phyloP scores from a whole-genome alignment of 2,329 filamentous ascomycete species.

The Cytospora schulzeri region DNA sequence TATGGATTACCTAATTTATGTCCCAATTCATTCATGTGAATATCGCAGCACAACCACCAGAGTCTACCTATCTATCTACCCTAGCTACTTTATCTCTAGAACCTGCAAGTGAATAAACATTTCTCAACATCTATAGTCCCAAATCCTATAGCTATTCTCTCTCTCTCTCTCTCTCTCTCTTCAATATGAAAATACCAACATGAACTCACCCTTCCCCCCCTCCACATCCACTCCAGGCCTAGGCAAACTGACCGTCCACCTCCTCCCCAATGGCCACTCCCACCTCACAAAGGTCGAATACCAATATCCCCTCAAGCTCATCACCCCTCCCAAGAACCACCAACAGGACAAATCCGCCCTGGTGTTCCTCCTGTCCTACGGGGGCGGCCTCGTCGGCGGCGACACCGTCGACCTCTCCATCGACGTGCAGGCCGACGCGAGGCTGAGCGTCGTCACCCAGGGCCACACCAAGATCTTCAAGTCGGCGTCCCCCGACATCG shows the following conservation, averaged over 20 bases:
- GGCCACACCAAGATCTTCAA: constrained; percentile 98
- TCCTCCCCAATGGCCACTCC: constrained; percentile 71
- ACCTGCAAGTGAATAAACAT: background rate
- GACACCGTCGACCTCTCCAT: constrained; percentile 78
- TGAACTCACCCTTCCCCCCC: constrained; percentile 74
- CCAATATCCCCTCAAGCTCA: constrained; percentile 93
- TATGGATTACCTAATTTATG: constrained; percentile 4
- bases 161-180: background rate
- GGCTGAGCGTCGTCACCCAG: constrained; percentile 68
- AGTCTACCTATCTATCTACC: background rate
- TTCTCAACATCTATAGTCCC: background rate
- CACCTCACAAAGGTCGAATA: constrained; percentile 77
- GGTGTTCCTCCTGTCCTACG: constrained; percentile 91
- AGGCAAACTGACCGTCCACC: constrained; percentile 73
- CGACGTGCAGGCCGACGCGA: constrained; percentile 63
- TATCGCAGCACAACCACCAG: background rate
- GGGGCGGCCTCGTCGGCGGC: constrained; percentile 87
- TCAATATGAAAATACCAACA: constrained; percentile 33
- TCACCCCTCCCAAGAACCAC: constrained; percentile 72
- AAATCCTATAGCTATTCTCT: constrained; percentile 7
- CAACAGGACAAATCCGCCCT: constrained; percentile 66
- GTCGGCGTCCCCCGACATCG: constrained; percentile 57
- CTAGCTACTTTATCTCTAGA: background rate
- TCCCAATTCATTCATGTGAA: background rate
- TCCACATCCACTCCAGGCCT: constrained; percentile 75